phyloP scores from a whole-genome alignment of 169 alveolate species.

The Plasmodium blacklocki region DNA sequence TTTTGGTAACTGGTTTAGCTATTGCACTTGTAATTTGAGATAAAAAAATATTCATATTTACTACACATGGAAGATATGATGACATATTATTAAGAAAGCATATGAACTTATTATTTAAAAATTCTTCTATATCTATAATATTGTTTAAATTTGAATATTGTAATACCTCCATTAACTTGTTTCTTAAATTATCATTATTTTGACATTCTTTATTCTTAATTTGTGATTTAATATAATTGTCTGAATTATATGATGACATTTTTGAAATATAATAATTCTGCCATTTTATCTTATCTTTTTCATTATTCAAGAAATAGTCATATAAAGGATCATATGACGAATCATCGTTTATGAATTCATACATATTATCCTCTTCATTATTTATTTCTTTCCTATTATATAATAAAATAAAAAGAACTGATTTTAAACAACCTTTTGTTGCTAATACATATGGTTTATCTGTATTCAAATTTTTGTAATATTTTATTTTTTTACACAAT shows the following conservation, averaged over 20 bases:
- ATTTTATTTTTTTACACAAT: constrained; percentile 43
- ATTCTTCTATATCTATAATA: constrained; percentile 29
- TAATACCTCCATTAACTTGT: constrained; percentile 7
- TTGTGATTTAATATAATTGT: constrained; percentile 1
- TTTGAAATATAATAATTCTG: neutral
- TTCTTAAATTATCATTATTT: constrained; percentile 3
- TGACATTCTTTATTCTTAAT: neutral
- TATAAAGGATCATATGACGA: too few species aligned
- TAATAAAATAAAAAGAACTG: constrained; percentile 59
- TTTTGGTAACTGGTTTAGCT: constrained; percentile 62
- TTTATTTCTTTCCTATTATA: constrained; percentile 21
- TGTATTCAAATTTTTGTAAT: constrained; percentile 34
- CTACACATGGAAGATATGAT: constrained; percentile 47
- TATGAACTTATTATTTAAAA: constrained; percentile 27
- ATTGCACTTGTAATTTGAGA: constrained; percentile 73
- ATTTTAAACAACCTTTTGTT: constrained; percentile 64
- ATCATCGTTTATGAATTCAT: too few species aligned
- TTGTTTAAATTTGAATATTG: constrained; percentile 60
- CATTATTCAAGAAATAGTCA: neutral
- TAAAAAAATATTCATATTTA: constrained; percentile 51
- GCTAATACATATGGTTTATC: constrained; percentile 75
- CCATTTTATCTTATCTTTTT: neutral
- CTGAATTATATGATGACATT: neutral
- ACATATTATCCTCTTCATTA: neutral
- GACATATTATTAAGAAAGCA: constrained; percentile 27